These are phyloP conservation scores for Aspergillus caelatus DNA, from an alignment of 2,329 filamentous ascomycete genomes.

Conservation along the genomic window DNA sequence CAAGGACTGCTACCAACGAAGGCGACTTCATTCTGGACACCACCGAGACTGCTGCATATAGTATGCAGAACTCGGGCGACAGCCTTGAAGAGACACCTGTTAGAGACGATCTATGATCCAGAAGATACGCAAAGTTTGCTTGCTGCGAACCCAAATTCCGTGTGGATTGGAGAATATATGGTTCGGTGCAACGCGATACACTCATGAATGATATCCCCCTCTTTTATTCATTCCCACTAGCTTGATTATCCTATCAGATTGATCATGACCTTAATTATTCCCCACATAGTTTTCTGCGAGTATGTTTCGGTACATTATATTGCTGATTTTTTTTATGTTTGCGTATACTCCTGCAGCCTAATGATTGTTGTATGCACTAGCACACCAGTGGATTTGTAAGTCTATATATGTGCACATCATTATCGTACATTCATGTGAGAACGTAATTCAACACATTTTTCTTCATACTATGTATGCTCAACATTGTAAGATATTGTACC, in stretches of 20 bases:
- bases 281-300: slow-evolving; percentile 38
- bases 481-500: neutral
- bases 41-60: slow-evolving; percentile 29
- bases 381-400: neutral
- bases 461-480: neutral
- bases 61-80: slow-evolving; percentile 49
- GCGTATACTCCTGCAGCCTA: neutral
- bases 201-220: slow-evolving; percentile 16
- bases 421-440: neutral
- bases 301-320: slow-evolving; percentile 29
- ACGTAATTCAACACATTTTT: neutral
- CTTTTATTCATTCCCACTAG: slow-evolving; percentile 9
- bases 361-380: neutral
- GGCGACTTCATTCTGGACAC: slow-evolving; percentile 37
- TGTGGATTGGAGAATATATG: neutral
- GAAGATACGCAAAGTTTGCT: neutral
- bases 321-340: neutral
- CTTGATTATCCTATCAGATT: slow-evolving; percentile 16
- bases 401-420: neutral
- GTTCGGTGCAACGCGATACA: slow-evolving; percentile 6
- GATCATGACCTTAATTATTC: slow-evolving; percentile 32
- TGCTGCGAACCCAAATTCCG: neutral
- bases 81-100: slow-evolving; percentile 50
- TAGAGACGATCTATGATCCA: slow-evolving; percentile 30
- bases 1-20: slow-evolving; percentile 35